Percentiles rank a stretch among this genome's conserved stretches.
Evolutionary conservation across 2,329 filamentous ascomycete species (phyloP).

Genomic region (Thielaviopsis populi): DNA sequence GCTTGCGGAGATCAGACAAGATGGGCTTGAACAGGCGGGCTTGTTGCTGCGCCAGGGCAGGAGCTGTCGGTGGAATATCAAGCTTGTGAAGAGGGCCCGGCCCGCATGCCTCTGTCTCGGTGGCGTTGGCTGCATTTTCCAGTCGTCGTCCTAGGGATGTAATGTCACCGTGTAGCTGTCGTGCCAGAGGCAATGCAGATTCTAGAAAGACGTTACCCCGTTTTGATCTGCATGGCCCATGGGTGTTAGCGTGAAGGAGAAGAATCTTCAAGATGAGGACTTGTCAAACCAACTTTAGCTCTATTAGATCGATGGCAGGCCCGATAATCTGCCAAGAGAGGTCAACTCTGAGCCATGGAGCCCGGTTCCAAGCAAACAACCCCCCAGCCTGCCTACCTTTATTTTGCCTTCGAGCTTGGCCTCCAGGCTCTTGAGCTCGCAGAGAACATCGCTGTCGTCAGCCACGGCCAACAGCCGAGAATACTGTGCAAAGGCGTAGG

Average conservation of each 20-base stretch:
- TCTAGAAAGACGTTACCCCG: slow-evolving; percentile 51
- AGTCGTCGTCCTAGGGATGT: slow-evolving; percentile 62
- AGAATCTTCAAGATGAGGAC: background rate
- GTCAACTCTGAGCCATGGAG: slow-evolving; percentile 5
- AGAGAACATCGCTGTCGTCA: slow-evolving; percentile 50
- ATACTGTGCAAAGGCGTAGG: slow-evolving; percentile 72
- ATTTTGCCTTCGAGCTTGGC: slow-evolving; percentile 72
- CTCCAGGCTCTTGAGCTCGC: slow-evolving; percentile 57
- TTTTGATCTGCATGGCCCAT: slow-evolving; percentile 28
- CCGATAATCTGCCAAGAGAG: slow-evolving; percentile 52
- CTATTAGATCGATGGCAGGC: slow-evolving; percentile 81
- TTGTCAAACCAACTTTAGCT: slow-evolving; percentile 52
- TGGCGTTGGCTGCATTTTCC: slow-evolving; percentile 44
- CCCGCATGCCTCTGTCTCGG: background rate
- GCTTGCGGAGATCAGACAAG: slow-evolving; percentile 55
- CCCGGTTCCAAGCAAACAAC: background rate
- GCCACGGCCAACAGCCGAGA: slow-evolving; percentile 63
- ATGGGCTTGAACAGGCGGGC: slow-evolving; percentile 46
- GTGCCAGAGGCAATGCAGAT: slow-evolving; percentile 70
- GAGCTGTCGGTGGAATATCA: background rate
- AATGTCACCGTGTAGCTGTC: slow-evolving; percentile 69
- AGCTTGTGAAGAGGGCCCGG: background rate
- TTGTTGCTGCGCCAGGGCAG: slow-evolving; percentile 28
- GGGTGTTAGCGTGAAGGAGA: background rate
- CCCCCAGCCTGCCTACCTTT: slow-evolving; percentile 23